Evolutionary conservation across 2,329 filamentous ascomycete species (phyloP), one percentile per base, ranked within the genome.

Genomic region (Ophiostoma sp.): DNA sequence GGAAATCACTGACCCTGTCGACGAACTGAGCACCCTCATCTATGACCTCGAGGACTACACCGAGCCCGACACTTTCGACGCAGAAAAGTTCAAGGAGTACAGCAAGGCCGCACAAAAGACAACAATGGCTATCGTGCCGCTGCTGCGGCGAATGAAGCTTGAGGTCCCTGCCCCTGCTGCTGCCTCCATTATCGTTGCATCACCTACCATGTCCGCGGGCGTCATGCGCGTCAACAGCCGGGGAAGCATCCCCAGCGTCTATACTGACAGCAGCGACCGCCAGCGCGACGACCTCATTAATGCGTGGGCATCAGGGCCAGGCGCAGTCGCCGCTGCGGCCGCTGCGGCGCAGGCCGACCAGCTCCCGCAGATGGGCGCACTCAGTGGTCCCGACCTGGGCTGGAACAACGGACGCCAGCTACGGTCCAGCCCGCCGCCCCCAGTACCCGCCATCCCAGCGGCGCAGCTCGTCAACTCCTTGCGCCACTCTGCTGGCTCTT

Each of bases 21-120:
- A 78, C 18, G 78, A 81, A 68, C 76, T 87, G 55, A 81, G 79
- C 69, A 79, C 83, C 64, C 73, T 85, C 38, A 75, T 86, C 6
- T 87, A 83, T 80, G 84, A 83, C 66, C 85, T 87, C 72, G 84
- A 87, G 68, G 84, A 86, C 67, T 85, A 78, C 71, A 75, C 82
- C 70, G 81, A 84, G 65, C 72, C 76, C 14, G 80, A 83, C 45
- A 78, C 78, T 38, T 86, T 86, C 70, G 82, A 85, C n/a, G 74
- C 77, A 40, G 78, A 77, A 18, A 83, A 82, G 70, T 86, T 82
- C 67, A 74, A 77, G 18, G 79, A 83, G 71, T 76, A 86, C 4
- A 81, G 82, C 72, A 78, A 78, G 49, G 73, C 80, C 5, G 82
- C 82, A 16, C 79, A 83, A 67, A 80, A 80, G 66, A 79, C 81